phyloP scores from a whole-genome alignment of 1,284 basidiomycete genomes.

The Boletus sp. region DNA sequence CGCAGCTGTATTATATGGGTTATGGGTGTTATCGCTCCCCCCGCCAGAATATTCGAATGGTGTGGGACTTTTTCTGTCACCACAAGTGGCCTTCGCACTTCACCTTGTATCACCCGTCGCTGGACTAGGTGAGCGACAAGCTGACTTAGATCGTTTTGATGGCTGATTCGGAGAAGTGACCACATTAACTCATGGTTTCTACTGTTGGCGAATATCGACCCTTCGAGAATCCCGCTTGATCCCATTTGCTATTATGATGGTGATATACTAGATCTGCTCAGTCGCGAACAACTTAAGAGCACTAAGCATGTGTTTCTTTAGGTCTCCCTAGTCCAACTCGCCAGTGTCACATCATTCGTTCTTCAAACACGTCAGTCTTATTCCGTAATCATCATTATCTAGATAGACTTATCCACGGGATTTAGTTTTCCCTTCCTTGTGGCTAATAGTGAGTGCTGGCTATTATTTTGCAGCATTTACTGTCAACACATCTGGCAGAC shows the following conservation, averaged over 20 bases:
- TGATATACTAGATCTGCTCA: not conserved
- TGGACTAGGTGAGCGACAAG: slow-evolving; percentile 18
- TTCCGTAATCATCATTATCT: not conserved
- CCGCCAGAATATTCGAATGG: no score
- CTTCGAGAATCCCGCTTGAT: slow-evolving; percentile 8
- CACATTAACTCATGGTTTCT: slow-evolving; percentile 22
- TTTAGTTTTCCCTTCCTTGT: slow-evolving; percentile 5
- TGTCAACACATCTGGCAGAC: slow-evolving; percentile 9
- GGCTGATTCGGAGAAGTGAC: slow-evolving; percentile 10
- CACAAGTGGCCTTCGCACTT: not conserved
- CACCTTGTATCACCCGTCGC: not conserved
- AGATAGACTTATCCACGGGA: not conserved
- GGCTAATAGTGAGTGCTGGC: not conserved
- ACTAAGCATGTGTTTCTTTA: not conserved
- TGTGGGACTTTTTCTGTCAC: no score
- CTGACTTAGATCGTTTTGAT: not conserved
- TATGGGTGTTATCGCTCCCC: slow-evolving; percentile 8
- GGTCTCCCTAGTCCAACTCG: slow-evolving; percentile 19
- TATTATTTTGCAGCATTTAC: no score
- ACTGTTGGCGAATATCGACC: slow-evolving; percentile 23
- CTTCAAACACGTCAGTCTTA: not conserved
- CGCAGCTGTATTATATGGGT: slow-evolving; percentile 6
- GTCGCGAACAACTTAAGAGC: not conserved
- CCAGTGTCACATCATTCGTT: slow-evolving; percentile 9
- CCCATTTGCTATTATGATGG: slow-evolving; percentile 19